Conservation (phyloP, 371 early-diverging fungal species). For the Saksenaea oblongispora region DNA sequence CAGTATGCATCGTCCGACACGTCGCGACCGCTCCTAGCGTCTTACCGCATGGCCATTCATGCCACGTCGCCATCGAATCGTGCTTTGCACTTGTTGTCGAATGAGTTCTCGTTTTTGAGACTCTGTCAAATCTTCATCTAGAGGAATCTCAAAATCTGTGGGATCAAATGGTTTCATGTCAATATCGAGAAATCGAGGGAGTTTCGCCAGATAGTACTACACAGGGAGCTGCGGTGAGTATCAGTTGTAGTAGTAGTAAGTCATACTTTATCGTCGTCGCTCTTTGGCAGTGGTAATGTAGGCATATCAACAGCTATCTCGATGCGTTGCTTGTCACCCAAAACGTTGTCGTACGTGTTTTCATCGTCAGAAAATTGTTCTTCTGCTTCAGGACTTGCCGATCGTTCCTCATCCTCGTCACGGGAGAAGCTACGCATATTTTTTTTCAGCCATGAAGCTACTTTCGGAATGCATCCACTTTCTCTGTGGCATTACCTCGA, state of each 20-base stretch:
- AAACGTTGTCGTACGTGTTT: conserved; percentile 9
- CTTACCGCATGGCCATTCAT: conserved; percentile 40
- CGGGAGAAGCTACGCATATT: neutral
- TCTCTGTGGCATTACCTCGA: conserved; percentile 21
- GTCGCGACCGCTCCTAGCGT: neutral
- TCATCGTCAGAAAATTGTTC: neutral
- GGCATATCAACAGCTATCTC: conserved; percentile 41
- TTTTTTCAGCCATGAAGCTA: neutral
- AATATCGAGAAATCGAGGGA: conserved; percentile 75
- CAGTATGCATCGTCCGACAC: conserved; percentile 11
- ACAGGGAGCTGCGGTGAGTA: neutral
- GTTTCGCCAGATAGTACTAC: conserved; percentile 67
- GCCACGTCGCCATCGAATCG: conserved; percentile 77
- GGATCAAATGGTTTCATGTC: conserved; percentile 73
- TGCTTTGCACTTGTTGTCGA: conserved; percentile 69
- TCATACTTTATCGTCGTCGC: conserved; percentile 37
- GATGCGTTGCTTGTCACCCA: conserved; percentile 35
- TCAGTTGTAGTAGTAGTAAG: neutral
- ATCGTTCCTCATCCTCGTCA: conserved; percentile 22
- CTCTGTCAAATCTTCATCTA: conserved; percentile 44
- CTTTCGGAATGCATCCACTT: conserved; percentile 19
- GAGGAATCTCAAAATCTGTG: conserved; percentile 53
- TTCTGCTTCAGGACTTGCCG: neutral
- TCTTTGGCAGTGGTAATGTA: conserved; percentile 36
- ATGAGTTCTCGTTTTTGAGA: conserved; percentile 39